Evolutionary conservation across 2,329 filamentous ascomycete genomes (phyloP).

Genomic region (Penicillium capsulatum): DNA sequence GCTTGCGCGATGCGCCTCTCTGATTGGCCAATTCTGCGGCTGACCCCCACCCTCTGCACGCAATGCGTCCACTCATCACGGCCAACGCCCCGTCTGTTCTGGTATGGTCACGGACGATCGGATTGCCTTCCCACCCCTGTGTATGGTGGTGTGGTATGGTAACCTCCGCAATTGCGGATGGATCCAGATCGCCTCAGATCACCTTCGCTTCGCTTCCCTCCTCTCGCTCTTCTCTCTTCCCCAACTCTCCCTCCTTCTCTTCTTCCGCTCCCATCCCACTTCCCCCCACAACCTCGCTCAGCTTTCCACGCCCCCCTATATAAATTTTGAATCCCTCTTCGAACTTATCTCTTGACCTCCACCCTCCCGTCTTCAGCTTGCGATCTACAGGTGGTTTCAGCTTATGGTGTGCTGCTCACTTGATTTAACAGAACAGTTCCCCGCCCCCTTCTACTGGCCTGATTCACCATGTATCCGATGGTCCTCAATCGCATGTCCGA

Average conservation of each 20-base stretch:
- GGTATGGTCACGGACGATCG: conserved; percentile 17
- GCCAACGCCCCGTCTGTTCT: background rate
- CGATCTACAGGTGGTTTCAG: conserved; percentile 37
- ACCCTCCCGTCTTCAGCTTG: conserved; percentile 14
- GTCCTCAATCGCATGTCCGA: conserved; percentile 38
- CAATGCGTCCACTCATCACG: conserved; percentile 6
- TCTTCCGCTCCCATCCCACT: conserved; percentile 13
- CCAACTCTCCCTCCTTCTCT: conserved; percentile 15
- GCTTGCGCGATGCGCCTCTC: background rate
- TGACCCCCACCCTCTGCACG: conserved; percentile 9
- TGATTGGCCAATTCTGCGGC: conserved; percentile 18
- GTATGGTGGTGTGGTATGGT: conserved; percentile 15
- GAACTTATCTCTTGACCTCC: conserved; percentile 6
- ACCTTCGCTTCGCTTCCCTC: conserved; percentile 11
- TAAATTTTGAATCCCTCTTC: background rate
- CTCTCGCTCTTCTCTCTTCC: conserved; percentile 15
- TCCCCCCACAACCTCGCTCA: conserved; percentile 10
- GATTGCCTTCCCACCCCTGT: conserved; percentile 5
- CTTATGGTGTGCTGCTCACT: conserved; percentile 37
- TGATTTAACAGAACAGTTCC: conserved; percentile 34
- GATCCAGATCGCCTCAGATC: conserved; percentile 23
- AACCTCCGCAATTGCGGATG: conserved; percentile 25
- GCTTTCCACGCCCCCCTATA: background rate
- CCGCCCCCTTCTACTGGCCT: conserved; percentile 2
- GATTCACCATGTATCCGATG: conserved; percentile 35